phyloP scores from a whole-genome alignment of 2,329 filamentous ascomycete species.

The Daldinia sp. region DNA sequence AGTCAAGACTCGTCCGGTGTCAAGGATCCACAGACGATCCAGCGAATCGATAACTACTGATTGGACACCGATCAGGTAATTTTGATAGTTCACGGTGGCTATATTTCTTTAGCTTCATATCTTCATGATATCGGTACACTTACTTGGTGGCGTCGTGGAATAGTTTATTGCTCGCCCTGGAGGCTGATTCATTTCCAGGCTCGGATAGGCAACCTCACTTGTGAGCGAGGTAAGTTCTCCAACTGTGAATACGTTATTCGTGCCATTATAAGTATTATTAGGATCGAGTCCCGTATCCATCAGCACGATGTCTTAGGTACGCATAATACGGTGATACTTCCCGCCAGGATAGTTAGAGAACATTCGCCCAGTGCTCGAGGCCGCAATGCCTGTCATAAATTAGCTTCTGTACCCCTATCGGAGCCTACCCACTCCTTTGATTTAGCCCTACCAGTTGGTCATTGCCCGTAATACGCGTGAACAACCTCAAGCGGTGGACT shows the following conservation, averaged over 20 bases:
- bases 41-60: constrained; percentile 59
- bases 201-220: constrained; percentile 40
- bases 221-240: constrained; percentile 43
- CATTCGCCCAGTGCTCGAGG: constrained; percentile 58
- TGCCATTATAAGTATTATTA: constrained; percentile 53
- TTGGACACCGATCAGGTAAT: constrained; percentile 61
- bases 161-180: constrained; percentile 58
- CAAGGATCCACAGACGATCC: constrained; percentile 62
- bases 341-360: constrained; percentile 60
- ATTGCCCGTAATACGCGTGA: constrained; percentile 61
- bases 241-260: constrained; percentile 53
- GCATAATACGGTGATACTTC: background rate
- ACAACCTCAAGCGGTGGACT: constrained; percentile 57
- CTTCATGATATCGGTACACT: background rate
- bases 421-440: too few species aligned
- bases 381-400: constrained; percentile 52
- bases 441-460: constrained; percentile 49
- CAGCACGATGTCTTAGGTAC: background rate
- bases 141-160: constrained; percentile 53
- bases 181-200: constrained; percentile 53
- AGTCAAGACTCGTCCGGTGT: constrained; percentile 54
- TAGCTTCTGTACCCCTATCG: background rate
- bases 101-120: background rate
- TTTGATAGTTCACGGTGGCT: constrained; percentile 55
- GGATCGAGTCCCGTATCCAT: constrained; percentile 52